Percentiles rank a stretch among this genome's conserved stretches.
Conservation (phyloP, 768 basidiomycete species). For the Mycena polygramma region DNA sequence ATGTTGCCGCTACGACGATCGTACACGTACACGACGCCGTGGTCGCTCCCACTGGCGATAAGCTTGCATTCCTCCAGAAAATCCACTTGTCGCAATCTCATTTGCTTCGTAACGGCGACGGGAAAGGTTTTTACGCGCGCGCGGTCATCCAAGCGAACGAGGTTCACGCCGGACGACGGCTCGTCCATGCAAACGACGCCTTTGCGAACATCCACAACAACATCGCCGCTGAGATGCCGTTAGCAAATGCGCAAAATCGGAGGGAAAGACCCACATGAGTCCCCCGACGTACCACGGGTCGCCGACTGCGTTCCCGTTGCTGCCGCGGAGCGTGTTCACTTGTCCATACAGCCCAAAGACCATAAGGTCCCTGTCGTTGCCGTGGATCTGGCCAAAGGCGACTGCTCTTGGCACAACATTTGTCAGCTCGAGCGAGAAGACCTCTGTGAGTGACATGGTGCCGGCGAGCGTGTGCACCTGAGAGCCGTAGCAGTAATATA, state of each 20-base stretch:
- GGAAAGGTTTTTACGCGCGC: constrained; percentile 29
- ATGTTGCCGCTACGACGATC: constrained; percentile 29
- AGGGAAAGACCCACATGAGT: constrained; percentile 36
- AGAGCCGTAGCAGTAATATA: too few species aligned
- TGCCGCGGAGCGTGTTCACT: constrained; percentile 37
- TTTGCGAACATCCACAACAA: constrained; percentile 25
- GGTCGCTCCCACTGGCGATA: constrained; percentile 38
- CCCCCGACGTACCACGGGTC: constrained; percentile 28
- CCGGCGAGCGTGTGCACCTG: constrained; percentile 36
- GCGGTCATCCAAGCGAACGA: constrained; percentile 26
- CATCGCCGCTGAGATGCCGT: constrained; percentile 27
- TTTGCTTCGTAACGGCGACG: constrained; percentile 27
- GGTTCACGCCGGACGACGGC: constrained; percentile 22
- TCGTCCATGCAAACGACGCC: constrained; percentile 32
- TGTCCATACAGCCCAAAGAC: constrained; percentile 37
- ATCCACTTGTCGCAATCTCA: constrained; percentile 30
- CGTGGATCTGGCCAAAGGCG: constrained; percentile 34
- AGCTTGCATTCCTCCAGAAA: constrained; percentile 29
- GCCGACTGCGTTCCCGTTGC: constrained; percentile 24
- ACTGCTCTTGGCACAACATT: constrained; percentile 36
- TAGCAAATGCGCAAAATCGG: constrained; percentile 8
- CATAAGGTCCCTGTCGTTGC: constrained; percentile 32
- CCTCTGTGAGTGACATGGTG: constrained; percentile 28
- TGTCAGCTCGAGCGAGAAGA: constrained; percentile 36
- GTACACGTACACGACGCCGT: constrained; percentile 38